phyloP scores from a whole-genome alignment of 2,329 filamentous ascomycete species.

The Elsinoe batatas region DNA sequence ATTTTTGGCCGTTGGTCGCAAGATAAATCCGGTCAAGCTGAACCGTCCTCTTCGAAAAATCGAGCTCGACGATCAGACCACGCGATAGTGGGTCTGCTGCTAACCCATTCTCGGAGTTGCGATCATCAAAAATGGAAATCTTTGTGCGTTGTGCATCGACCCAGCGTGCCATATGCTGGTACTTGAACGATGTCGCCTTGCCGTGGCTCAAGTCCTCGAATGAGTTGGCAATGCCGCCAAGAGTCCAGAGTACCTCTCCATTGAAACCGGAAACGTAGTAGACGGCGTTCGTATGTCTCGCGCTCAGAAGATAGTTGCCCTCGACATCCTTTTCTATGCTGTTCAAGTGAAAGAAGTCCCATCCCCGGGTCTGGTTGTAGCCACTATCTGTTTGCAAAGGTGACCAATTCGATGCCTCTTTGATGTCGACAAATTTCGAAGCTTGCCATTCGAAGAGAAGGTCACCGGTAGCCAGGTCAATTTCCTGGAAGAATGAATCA shows the following conservation, averaged over 20 bases:
- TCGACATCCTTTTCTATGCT: conserved; percentile 41
- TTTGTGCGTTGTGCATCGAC: conserved; percentile 10
- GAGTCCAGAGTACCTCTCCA: conserved; percentile 43
- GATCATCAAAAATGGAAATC: no score
- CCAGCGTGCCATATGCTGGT: conserved; percentile 25
- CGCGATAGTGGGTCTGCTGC: conserved; percentile 8
- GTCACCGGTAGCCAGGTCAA: conserved; percentile 33
- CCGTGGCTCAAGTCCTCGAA: no score
- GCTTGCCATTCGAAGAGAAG: conserved; percentile 38
- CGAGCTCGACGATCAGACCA: conserved; percentile 17
- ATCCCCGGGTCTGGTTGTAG: no score
- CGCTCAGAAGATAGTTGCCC: conserved; percentile 45
- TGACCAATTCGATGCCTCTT: no score
- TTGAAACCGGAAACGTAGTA: conserved; percentile 37
- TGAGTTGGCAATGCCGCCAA: no score
- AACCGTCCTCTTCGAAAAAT: conserved; percentile 22
- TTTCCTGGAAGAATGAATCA: conserved; percentile 35
- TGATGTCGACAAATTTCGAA: conserved; percentile 30
- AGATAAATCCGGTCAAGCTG: not conserved
- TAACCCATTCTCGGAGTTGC: no score
- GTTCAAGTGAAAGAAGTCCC: conserved; percentile 46
- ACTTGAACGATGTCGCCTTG: no score
- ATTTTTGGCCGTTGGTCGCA: no score
- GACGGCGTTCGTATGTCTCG: conserved; percentile 39
- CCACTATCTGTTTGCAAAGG: no score